Base-by-base conservation (phyloP, 768 basidiomycete genomes). In the Imleria badia region DNA sequence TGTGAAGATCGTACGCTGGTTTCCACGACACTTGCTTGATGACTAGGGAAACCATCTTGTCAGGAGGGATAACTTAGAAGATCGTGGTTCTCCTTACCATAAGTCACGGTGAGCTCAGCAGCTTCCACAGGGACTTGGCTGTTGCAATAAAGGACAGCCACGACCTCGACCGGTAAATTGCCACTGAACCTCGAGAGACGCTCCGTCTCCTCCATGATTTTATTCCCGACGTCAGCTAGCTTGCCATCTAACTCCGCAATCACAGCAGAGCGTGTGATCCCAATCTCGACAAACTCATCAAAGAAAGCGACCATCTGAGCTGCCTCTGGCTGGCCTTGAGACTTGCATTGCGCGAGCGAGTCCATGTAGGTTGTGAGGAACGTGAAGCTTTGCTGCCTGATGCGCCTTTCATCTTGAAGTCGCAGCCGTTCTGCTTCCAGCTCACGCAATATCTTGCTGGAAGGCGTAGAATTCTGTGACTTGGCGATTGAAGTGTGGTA, bases 351-450 rank as follows among this genome's bases (percentile, higher is more conserved):
- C 8, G 66, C 65, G 19, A 66, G 60, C 19, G 66, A 67, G 39
- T 67, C 57, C 60, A 66, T 67, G 26, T 62, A 65, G 2, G 65
- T 67, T 6, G 66, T 63, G 23, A 68, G 53, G 40, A 68, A 67
- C 11, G 47, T 40, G 46, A 65, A 47, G 38, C 63, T 56, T 31
- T 62, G 52, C 30, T 65, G 52, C 40, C 60, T 62, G 48, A 65
- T 34, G 2, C 52, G 48, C n/a, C 22, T 55, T 46, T 66, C 66
- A 11, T 67, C 56, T 48, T 48, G 38, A 11, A 67, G 46, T 26
- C 54, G 56, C 30, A 48, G 26, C 29, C 39, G 55, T 19, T 66
- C 60, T 13, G 26, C 19, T 31, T 45, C 48, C 8, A 65, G 45
- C 19, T 55, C 60, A 14, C 38, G 41, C 22, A 58, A 38, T 7